phyloP scores from a whole-genome alignment of 768 basidiomycete genomes.

The Rhodotorula sphaerocarpa region DNA sequence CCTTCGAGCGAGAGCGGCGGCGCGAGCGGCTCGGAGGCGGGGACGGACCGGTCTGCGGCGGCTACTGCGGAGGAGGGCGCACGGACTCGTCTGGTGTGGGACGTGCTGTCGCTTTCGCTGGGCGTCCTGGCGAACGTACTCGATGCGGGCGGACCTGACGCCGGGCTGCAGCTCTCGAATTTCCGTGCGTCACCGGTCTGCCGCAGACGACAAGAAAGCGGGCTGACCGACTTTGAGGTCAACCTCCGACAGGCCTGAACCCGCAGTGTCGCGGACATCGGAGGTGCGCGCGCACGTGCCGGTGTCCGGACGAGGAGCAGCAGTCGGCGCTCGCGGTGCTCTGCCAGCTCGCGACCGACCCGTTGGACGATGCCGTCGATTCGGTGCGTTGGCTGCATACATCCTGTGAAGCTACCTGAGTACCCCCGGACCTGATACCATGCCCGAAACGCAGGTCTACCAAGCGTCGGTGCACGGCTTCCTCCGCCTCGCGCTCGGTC shows the following conservation, averaged over 20 bases:
- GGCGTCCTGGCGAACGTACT: constrained; percentile 26
- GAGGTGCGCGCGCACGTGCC: constrained; percentile 6
- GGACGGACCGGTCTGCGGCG: background rate
- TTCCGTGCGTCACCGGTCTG: background rate
- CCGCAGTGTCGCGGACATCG: constrained; percentile 2
- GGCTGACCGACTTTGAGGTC: background rate
- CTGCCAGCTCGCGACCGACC: constrained; percentile 13
- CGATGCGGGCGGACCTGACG: constrained; percentile 4
- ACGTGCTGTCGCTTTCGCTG: constrained; percentile 22
- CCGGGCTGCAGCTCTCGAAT: constrained; percentile 5
- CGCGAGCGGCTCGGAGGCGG: background rate
- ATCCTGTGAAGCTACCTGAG: background rate
- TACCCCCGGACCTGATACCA: background rate
- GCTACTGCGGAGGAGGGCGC: background rate
- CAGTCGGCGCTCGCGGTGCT: background rate
- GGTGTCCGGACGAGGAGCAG: background rate
- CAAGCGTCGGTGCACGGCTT: constrained; percentile 22
- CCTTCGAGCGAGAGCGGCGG: background rate
- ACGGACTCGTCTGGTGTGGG: constrained; percentile 1
- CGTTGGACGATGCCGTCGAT: constrained; percentile 18
- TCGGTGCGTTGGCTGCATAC: constrained; percentile 1
- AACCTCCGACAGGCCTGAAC: background rate
- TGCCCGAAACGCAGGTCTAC: constrained; percentile 1
- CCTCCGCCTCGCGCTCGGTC: constrained; percentile 26
- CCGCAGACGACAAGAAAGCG: too few species aligned